These are phyloP conservation scores for Dunaliella primolecta DNA, from an alignment of 139 green algal species.

Conservation along the genomic window DNA sequence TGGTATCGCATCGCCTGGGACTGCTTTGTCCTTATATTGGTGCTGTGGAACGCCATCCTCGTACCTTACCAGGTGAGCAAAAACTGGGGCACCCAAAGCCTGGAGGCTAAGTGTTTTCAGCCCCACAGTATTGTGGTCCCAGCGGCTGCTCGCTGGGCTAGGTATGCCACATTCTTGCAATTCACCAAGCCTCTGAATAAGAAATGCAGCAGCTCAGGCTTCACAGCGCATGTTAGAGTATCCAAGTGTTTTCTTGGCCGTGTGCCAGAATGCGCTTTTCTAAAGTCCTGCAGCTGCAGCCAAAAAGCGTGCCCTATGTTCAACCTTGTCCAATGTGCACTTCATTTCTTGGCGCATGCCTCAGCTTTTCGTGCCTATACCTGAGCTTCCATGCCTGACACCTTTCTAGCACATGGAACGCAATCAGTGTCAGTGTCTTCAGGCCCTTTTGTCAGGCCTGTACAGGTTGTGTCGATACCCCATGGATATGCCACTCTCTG, in stretches of 20 bases:
- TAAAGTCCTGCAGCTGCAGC: too few species aligned
- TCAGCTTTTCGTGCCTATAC: too few species aligned
- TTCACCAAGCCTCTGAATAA: neutral
- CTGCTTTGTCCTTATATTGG: slow-evolving; percentile 48
- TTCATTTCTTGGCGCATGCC: too few species aligned
- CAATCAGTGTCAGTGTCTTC: neutral
- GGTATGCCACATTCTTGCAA: neutral
- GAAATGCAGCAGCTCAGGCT: neutral
- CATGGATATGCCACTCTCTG: neutral
- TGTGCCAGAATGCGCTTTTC: too few species aligned
- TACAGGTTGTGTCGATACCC: neutral
- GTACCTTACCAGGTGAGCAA: slow-evolving; percentile 31
- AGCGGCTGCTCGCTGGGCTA: neutral
- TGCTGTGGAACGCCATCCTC: slow-evolving; percentile 55
- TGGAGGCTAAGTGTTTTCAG: too few species aligned
- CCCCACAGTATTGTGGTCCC: neutral
- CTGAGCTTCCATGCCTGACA: too few species aligned
- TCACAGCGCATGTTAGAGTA: neutral
- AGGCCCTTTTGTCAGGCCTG: neutral
- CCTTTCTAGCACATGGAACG: neutral
- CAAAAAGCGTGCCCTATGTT: too few species aligned
- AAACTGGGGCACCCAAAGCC: too few species aligned
- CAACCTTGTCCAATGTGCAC: too few species aligned
- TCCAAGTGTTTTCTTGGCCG: neutral
- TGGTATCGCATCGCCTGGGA: slow-evolving; percentile 42